Evolutionary conservation across 352 stramenopile species (phyloP).

Genomic region (Globisporangium middletonii): DNA sequence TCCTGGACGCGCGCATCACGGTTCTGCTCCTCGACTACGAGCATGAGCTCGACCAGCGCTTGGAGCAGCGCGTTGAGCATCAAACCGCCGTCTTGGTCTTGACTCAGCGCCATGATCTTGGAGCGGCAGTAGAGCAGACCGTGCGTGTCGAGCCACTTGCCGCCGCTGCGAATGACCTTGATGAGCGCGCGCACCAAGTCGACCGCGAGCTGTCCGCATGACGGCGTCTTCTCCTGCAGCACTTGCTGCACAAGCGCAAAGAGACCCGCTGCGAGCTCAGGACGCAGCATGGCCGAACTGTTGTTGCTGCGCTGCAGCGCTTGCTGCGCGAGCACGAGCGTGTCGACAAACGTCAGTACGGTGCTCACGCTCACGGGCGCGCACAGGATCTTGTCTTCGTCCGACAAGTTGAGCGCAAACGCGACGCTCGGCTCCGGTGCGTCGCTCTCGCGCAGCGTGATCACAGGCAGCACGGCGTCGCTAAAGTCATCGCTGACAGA

Average conservation of each 20-base stretch:
- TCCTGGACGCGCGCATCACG: slow-evolving; percentile 36
- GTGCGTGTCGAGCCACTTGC: slow-evolving; percentile 64
- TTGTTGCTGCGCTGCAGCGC: not conserved
- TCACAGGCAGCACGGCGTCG: slow-evolving; percentile 49
- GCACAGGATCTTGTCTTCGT: slow-evolving; percentile 75
- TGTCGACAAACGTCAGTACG: slow-evolving; percentile 60
- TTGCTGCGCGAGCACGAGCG: slow-evolving; percentile 7
- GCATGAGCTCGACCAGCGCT: slow-evolving; percentile 77
- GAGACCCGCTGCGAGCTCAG: slow-evolving; percentile 53
- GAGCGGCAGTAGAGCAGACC: slow-evolving; percentile 78
- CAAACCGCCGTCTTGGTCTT: slow-evolving; percentile 74
- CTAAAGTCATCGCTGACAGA: slow-evolving; percentile 58
- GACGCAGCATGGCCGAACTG: slow-evolving; percentile 24
- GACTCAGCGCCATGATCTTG: slow-evolving; percentile 78
- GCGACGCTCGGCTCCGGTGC: slow-evolving; percentile 24
- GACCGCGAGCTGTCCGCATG: slow-evolving; percentile 44
- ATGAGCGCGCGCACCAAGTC: slow-evolving; percentile 65
- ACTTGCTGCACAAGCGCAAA: slow-evolving; percentile 77
- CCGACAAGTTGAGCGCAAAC: slow-evolving; percentile 55
- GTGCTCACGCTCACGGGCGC: slow-evolving; percentile 49
- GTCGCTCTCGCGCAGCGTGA: slow-evolving; percentile 46
- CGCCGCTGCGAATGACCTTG: slow-evolving; percentile 49
- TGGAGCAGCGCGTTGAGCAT: slow-evolving; percentile 75
- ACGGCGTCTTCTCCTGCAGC: slow-evolving; percentile 48
- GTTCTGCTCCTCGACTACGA: slow-evolving; percentile 78